Evolutionary conservation across 371 early-diverging fungal genomes (phyloP).

Genomic region (Mucor sp.): DNA sequence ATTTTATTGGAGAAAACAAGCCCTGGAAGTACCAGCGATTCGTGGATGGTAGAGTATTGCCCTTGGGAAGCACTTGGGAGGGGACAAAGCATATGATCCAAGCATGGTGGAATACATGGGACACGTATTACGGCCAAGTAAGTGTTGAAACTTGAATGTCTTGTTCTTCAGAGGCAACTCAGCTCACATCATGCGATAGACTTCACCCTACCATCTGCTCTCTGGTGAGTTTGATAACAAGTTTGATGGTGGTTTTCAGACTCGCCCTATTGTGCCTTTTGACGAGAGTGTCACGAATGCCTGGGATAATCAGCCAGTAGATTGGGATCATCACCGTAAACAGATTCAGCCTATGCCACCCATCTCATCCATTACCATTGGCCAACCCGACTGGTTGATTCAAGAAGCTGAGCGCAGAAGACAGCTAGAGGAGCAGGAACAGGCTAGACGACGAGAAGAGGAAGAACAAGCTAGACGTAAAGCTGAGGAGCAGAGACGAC

Average conservation of each 20-base stretch:
- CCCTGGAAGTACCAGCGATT: constrained; percentile 85
- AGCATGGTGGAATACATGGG: constrained; percentile 76
- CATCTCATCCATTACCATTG: constrained; percentile 22
- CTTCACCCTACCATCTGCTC: constrained; percentile 21
- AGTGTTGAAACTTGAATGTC: neutral
- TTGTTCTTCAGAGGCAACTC: neutral
- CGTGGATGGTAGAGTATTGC: constrained; percentile 59
- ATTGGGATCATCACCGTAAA: constrained; percentile 30
- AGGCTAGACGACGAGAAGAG: neutral
- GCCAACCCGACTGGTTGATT: constrained; percentile 20
- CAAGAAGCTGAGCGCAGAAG: constrained; percentile 1
- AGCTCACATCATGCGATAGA: constrained; percentile 9
- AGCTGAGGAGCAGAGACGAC: neutral
- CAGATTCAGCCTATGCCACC: constrained; percentile 33
- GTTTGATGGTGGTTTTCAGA: constrained; percentile 24
- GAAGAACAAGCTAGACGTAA: neutral
- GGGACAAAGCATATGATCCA: constrained; percentile 56
- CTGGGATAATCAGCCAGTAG: constrained; percentile 33
- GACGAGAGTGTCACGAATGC: constrained; percentile 36
- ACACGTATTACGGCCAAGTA: constrained; percentile 57
- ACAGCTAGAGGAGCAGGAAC: neutral
- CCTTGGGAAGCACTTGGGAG: constrained; percentile 47
- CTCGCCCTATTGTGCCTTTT: constrained; percentile 25
- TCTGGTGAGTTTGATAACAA: constrained; percentile 2
- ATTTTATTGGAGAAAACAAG: constrained; percentile 90